Conservation (phyloP, 2,329 filamentous ascomycete species). For the Cladophialophora psammophila region DNA sequence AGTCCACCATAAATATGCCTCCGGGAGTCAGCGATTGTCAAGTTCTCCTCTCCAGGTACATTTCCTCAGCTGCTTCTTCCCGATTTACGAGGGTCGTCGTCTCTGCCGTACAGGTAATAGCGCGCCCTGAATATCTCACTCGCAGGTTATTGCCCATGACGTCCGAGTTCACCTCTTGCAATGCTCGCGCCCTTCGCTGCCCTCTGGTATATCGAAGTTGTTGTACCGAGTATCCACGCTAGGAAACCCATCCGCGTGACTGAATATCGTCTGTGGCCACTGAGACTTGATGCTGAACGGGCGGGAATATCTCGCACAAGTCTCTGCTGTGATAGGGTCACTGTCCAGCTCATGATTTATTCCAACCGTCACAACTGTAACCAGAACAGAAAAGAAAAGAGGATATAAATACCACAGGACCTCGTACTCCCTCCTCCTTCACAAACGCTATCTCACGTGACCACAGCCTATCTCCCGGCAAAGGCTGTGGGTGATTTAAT, state of each 20-base stretch:
- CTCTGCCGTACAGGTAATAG: neutral
- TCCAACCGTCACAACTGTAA: no score
- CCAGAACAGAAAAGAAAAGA: no score
- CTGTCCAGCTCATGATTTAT: no score
- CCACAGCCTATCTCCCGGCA: neutral
- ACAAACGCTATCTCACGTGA: neutral
- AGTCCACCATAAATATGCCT: constrained; percentile 4
- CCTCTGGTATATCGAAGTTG: neutral
- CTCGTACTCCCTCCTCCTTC: neutral
- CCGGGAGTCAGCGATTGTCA: neutral
- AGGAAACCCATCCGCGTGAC: neutral
- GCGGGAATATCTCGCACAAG: no score
- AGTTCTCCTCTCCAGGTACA: constrained; percentile 12
- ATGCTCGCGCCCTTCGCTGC: neutral
- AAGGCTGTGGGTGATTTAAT: constrained; percentile 5
- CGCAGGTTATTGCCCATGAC: neutral
- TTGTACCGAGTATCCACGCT: neutral
- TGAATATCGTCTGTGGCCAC: neutral
- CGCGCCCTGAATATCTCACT: neutral
- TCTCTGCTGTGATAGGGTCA: no score
- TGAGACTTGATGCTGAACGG: no score
- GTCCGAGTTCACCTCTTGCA: neutral
- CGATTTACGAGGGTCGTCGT: neutral
- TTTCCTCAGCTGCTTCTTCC: neutral
- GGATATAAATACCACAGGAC: neutral